Base-by-base conservation (phyloP, 129 eudicot genomes). In the Centaurea solstitialis region DNA sequence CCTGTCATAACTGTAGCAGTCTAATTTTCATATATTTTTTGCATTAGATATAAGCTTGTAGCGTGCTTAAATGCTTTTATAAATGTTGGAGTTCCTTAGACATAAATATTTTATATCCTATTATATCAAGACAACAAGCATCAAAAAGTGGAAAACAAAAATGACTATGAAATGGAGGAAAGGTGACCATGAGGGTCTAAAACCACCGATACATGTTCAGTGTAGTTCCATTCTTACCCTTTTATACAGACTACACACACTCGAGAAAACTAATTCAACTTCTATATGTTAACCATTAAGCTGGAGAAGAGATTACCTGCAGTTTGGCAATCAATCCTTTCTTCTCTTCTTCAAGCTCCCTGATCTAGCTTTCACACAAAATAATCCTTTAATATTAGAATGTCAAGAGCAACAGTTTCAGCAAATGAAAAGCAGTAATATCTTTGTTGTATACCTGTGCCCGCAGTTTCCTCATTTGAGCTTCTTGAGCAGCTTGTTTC, bases 401-500 rank as follows among this genome's bases (percentile, higher is more conserved):
- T 71, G 10, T 43, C 62, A 15, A 75, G 78, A 68, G 22, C 11
- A 82, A 73, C 38, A 69, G 70, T 79, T 53, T 70, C 43, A 33
- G 45, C 72, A 71, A 78, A 40, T 26, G 6, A 78, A 28, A 43
- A 6, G 67, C 24, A 73, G 39, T 18, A 43, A 38, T 47, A 33
- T 74, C 70, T 74, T 70, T 73, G 61, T 41, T 61, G 37, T 67
- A 77, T 72, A 94, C 97, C 97, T 94, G 98, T 71, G 98, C 97
- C 84, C 98, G 86, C 70, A 94, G 79, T 81, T 94, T 94, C 82
- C 98, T 86, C 66, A 94, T 94, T 72, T 84, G 91, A 81, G 93
- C 78, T 94, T 94, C 98, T 86, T 94, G 98, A 72, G 92, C 91
- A 89, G 98, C 98, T 89, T 94, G 98, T 87, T 94, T 94, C 81